These are phyloP conservation scores for Tricholoma flavovirens DNA, from an alignment of 768 basidiomycete genomes.

Conservation along the genomic window DNA sequence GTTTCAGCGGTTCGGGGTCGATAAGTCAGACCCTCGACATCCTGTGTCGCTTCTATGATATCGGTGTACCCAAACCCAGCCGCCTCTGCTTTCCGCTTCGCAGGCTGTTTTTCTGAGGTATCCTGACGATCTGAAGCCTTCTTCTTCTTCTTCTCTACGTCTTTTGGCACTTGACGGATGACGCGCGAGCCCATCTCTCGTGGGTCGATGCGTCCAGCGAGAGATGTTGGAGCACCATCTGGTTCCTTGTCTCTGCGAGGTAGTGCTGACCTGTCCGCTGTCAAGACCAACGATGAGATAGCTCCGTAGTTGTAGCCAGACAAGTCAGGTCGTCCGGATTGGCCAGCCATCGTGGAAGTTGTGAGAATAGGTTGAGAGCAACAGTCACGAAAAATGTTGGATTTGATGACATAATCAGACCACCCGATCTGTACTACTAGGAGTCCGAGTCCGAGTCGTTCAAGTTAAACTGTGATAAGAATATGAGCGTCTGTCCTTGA, in stretches of 20 bases:
- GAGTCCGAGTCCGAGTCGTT: too few relatives aligned
- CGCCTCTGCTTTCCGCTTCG: constrained; percentile 58
- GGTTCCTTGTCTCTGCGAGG: constrained; percentile 93
- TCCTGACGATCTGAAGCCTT: constrained; percentile 63
- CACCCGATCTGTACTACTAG: too few relatives aligned
- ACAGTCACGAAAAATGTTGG: too few relatives aligned
- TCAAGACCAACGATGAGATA: constrained; percentile 90
- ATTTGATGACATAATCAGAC: too few relatives aligned
- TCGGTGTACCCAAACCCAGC: constrained; percentile 78
- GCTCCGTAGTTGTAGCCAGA: constrained; percentile 95
- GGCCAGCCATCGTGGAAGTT: constrained; percentile 13
- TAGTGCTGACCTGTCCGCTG: constrained; percentile 77
- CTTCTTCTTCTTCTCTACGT: constrained; percentile 91
- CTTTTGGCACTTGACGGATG: constrained; percentile 75
- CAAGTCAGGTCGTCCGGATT: constrained; percentile 63
- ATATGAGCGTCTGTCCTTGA: too few relatives aligned
- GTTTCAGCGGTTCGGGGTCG: constrained; percentile 93
- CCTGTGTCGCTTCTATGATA: constrained; percentile 90
- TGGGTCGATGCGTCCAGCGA: constrained; percentile 85
- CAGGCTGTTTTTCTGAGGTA: constrained; percentile 46
- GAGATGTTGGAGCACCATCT: constrained; percentile 91
- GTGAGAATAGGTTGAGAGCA: too few relatives aligned
- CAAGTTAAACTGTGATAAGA: too few relatives aligned
- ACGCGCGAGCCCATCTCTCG: constrained; percentile 93
- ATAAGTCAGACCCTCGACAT: constrained; percentile 89